These are phyloP conservation scores for Annulohypoxylon bovei DNA, from an alignment of 495 filamentous ascomycete species.

Conservation along the genomic window DNA sequence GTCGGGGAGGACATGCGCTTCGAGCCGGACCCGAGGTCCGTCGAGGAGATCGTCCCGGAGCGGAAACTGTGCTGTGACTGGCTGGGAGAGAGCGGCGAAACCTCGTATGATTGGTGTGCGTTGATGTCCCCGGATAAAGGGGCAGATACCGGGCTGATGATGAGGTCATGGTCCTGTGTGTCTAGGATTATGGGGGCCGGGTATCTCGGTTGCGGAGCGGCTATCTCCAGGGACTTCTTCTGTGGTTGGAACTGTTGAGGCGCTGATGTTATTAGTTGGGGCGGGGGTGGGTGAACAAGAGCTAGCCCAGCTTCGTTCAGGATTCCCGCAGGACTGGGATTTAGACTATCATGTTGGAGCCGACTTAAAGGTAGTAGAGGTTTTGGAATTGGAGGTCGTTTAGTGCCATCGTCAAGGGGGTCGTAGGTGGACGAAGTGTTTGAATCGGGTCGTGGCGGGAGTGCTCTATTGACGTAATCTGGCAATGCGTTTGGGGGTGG, in stretches of 20 bases:
- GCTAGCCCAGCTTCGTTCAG: constrained; percentile 16
- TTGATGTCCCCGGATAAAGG: constrained; percentile 3
- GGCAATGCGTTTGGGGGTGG: constrained; percentile 30
- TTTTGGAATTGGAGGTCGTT: background rate
- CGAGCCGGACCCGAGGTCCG: background rate
- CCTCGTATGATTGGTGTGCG: constrained; percentile 6
- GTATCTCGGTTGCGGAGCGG: constrained; percentile 25
- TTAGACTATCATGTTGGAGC: background rate
- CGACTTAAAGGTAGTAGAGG: background rate
- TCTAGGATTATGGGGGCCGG: constrained; percentile 14
- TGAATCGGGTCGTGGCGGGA: constrained; percentile 25
- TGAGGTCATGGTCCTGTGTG: background rate
- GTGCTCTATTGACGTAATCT: constrained; percentile 33
- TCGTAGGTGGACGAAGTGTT: constrained; percentile 10
- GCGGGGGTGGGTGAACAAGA: constrained; percentile 17
- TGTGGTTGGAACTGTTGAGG: background rate
- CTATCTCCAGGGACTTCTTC: constrained; percentile 8
- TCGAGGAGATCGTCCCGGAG: constrained; percentile 4
- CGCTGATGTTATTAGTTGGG: background rate
- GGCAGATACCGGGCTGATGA: constrained; percentile 32
- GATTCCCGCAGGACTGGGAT: background rate
- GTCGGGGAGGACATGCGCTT: constrained; percentile 9
- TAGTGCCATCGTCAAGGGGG: background rate
- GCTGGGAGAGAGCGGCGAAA: constrained; percentile 31
- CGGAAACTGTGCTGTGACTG: constrained; percentile 11